Base-by-base conservation (phyloP, 768 basidiomycete genomes). In the Neoboletus magnificus region DNA sequence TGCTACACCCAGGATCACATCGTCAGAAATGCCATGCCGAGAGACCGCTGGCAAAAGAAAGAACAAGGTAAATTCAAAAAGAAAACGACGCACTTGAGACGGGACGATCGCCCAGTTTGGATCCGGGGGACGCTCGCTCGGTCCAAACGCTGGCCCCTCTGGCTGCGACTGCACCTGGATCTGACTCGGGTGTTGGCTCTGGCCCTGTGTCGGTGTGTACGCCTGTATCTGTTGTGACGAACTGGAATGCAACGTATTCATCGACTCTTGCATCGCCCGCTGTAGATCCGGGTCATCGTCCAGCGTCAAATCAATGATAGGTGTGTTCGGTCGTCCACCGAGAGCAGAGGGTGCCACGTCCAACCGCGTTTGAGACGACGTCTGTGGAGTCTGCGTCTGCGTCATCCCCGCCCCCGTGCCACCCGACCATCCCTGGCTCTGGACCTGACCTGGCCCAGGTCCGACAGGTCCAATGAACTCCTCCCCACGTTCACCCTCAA, bases 81-180 rank as follows among this genome's bases (percentile, higher is more conserved):
- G 32, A 15, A 22, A 23, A n/a, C 22, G 15, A 12, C 67, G 64
- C 73, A 87, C 87, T 66, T 86, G 83, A 7, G 86, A 82, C 20
- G 82, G 81, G 9, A 88, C 86, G 66, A 89, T 68, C 47, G 85
- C 84, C 87, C 87, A 89, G 52, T 77, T 78, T 1, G 85, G 80
- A 65, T 88, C 77, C 2, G 87, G 77, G 4, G 84, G 78, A 40
- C 87, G 77, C 37, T 83, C 73, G 56, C 79, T 84, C 16, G 85
- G 84, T 0, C 82, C 77, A 68, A 88, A 84, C 40, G 75, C 72
- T 1, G 78, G 69, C 8, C 66, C 70, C 27, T 67, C 67, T 47
- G 74, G 62, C 33, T 74, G 72, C 4, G 53, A 42, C 33, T 57
- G 56, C 10, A 25, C 30, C 12, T 59, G 42, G 9, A 42, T 23